A percentile compares a stretch with the other conserved stretches of the same genome.
These are phyloP conservation scores for Pyrenula aspistea DNA, from an alignment of 495 filamentous ascomycete genomes.

Conservation along the genomic window DNA sequence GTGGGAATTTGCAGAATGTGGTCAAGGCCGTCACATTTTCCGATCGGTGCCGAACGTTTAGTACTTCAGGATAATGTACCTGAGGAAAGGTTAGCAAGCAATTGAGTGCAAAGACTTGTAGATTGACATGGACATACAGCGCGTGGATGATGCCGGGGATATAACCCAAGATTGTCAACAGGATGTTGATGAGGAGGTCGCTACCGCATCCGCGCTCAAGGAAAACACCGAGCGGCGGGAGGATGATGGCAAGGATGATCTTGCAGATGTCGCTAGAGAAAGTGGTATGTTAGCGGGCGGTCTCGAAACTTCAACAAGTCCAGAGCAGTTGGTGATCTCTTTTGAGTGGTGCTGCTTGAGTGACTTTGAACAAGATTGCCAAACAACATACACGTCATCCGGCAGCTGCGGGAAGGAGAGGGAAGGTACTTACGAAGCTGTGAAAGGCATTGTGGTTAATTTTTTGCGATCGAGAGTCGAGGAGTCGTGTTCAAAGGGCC, in stretches of 20 bases:
- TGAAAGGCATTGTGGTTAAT: constrained; percentile 45
- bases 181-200: constrained; percentile 79
- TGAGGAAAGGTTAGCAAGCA: constrained; percentile 9
- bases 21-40: constrained; percentile 2
- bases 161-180: constrained; percentile 73
- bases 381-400: constrained; percentile 25
- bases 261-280: constrained; percentile 74
- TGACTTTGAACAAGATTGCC: not conserved
- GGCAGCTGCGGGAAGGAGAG: constrained; percentile 1
- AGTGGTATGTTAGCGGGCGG: not conserved
- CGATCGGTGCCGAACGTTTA: constrained; percentile 12
- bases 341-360: too few relatives aligned
- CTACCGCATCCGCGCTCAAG: constrained; percentile 74
- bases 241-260: constrained; percentile 77
- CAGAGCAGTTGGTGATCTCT: not conserved
- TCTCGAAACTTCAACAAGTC: not conserved
- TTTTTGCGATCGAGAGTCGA: not conserved
- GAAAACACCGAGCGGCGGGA: constrained; percentile 87
- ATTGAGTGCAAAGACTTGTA: not conserved
- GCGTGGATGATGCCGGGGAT: constrained; percentile 67
- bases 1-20: constrained; percentile 7
- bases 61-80: constrained; percentile 48
- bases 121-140: constrained; percentile 35
- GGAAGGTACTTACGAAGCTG: constrained; percentile 41
- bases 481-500: too few relatives aligned